Evolutionary conservation across 305 asterid genomes (phyloP), one percentile per base, ranked within the genome.

Genomic region (Petunia hybrid): DNA sequence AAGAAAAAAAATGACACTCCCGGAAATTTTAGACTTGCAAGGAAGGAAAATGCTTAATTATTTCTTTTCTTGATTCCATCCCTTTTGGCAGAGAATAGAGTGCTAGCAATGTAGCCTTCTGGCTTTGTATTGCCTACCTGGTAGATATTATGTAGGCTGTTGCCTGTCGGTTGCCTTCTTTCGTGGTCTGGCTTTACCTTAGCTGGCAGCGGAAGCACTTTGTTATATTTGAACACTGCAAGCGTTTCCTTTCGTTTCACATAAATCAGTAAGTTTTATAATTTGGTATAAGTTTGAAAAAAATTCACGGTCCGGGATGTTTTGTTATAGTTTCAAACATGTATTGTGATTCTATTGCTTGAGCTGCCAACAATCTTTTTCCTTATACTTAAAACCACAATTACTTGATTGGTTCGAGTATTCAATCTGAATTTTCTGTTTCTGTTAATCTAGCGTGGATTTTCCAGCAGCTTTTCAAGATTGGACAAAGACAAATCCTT

Each of bases 401-500:
- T 39, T 57, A 43, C 2, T 61, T 68, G 66, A 83, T 55, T 60
- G 74, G 73, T 80, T 81, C 59, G 6, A 9, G 41, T 66, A 13
- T 43, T 77, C 82, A 81, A 82, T 73, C 45, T 70, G 77, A 84
- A 60, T 78, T 73, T 75, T 87, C 80, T 39, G 7, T 70, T 79
- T 88, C 77, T 83, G 81, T 79, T 85, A 80, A 83, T 91, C 78
- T 78, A 94, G 98, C 83, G 92, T 91, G 88, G 98, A 92, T 86
- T 92, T 94, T 82, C 93, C 97, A 8, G 91, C 93, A 65, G 79
- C 93, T 80, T 94, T 89, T 88, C 98, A 91, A 88, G 93, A 92
- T 87, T 94, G 98, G 98, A 84, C 88, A 78, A 85, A 89, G 65
- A 92, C 97, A 79, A 88, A 94, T 88, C 98, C 98, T 65, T 83